Conservation (phyloP, 306 rosid species). For the Mimosa pudica region DNA sequence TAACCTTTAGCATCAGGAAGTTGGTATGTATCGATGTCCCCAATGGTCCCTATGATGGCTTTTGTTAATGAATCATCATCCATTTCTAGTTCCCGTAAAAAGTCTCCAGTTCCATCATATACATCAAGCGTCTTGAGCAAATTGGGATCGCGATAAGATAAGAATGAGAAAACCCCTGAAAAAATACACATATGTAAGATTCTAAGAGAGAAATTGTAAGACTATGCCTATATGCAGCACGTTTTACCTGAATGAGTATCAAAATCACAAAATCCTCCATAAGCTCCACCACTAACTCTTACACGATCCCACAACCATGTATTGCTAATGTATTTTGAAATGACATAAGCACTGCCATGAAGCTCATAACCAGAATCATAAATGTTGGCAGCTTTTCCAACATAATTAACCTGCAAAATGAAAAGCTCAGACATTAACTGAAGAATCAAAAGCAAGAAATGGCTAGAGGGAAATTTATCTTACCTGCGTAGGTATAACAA, state of each 20-base stretch:
- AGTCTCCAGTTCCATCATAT: constrained; percentile 88
- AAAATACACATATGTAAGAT: constrained; percentile 38
- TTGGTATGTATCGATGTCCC: constrained; percentile 94
- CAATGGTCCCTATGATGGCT: constrained; percentile 96
- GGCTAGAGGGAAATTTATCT: constrained; percentile 28
- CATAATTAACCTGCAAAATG: constrained; percentile 82
- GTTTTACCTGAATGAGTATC: constrained; percentile 88
- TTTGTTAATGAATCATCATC: constrained; percentile 79
- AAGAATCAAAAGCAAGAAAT: constrained; percentile 16
- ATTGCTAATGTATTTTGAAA: constrained; percentile 83
- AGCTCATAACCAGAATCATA: constrained; percentile 83
- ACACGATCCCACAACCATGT: constrained; percentile 99
- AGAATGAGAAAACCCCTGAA: constrained; percentile 89
- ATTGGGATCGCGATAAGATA: constrained; percentile 97
- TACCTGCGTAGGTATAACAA: constrained; percentile 94
- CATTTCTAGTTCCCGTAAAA: constrained; percentile 72
- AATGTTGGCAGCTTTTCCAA: constrained; percentile 90
- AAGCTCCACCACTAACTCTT: constrained; percentile 98
- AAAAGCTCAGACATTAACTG: constrained; percentile 36
- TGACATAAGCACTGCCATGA: constrained; percentile 89
- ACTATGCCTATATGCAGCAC: constrained; percentile 2
- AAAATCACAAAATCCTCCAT: constrained; percentile 96
- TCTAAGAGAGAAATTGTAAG: constrained; percentile 20
- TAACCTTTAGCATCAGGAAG: constrained; percentile 99
- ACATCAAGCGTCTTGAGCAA: constrained; percentile 90